These are phyloP conservation scores for Clonostachys sp. DNA, from an alignment of 2,329 filamentous ascomycete genomes.

Conservation along the genomic window DNA sequence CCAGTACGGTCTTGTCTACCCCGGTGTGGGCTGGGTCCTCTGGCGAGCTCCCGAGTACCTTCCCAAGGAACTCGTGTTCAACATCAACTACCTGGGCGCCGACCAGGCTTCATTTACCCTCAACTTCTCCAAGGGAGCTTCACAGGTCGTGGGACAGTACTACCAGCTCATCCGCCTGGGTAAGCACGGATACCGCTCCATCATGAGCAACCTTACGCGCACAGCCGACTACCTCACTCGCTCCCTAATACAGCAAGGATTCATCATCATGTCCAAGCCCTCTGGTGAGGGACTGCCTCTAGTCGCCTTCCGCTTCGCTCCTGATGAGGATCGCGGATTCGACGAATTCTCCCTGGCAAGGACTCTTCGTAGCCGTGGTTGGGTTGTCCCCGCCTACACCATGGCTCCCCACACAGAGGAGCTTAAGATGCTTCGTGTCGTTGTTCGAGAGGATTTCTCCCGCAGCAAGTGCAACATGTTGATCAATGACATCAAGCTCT, in stretches of 20 bases:
- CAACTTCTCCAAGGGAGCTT: conserved; percentile 95
- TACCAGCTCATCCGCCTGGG: conserved; percentile 95
- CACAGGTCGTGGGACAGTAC: conserved; percentile 94
- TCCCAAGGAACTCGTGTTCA: conserved; percentile 91
- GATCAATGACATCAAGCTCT: conserved; percentile 73
- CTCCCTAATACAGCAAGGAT: conserved; percentile 69
- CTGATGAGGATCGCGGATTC: conserved; percentile 51
- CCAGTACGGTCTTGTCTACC: conserved; percentile 66
- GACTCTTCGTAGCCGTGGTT: conserved; percentile 79
- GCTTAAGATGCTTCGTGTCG: conserved; percentile 87
- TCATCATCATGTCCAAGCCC: conserved; percentile 82
- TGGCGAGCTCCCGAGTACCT: conserved; percentile 82
- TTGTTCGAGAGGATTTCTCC: conserved; percentile 89
- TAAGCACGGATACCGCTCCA: conserved; percentile 84
- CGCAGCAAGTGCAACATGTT: conserved; percentile 76
- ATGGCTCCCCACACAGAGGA: conserved; percentile 86
- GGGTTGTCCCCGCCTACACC: conserved; percentile 94
- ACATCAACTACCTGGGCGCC: conserved; percentile 97
- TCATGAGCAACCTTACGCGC: conserved; percentile 91
- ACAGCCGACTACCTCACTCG: conserved; percentile 83
- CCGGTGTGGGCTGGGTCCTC: conserved; percentile 89
- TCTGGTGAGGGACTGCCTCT: conserved; percentile 77
- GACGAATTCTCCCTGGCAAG: conserved; percentile 80
- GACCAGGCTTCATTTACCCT: conserved; percentile 95
- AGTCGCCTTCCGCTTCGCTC: conserved; percentile 78